Base-by-base conservation (phyloP, 2,329 filamentous ascomycete genomes). In the Colletotrichum zoysiae region DNA sequence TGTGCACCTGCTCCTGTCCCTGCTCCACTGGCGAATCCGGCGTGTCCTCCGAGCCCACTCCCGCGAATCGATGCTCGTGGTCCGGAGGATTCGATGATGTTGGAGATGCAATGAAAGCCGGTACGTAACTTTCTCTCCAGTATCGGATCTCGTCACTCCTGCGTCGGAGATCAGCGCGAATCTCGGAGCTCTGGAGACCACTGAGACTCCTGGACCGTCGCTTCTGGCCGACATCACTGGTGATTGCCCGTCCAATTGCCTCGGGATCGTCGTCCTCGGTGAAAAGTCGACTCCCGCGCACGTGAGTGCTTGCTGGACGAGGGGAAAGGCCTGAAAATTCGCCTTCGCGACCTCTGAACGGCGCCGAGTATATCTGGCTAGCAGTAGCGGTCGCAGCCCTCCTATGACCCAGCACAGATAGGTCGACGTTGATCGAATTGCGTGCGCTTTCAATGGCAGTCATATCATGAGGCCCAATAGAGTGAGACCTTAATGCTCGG, bases 131-230 rank as follows among this genome's bases (percentile, higher is more conserved):
- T 76, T 88, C 86, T 71, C 90, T 84, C 89, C 89, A 91, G 76
- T 89, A 89, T 16, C 88, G 86, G 50, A 91, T 90, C 78, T 92
- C 90, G 67, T 90, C 88, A 76, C 88, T 91, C 40, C 89, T 86
- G 46, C 88, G 85, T 55, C 89, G 85, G 5, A 70, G 50, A 48
- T 70, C 70, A 5, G 70, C 30, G 14, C 72, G 57, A n/a, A 40
- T 30, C 12, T 62, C 70, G 16, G 46, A 44, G n/a, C 66, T 70
- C 23, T 66, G 71, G 20, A 73, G 60, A 30, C 71, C 26, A 0
- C 88, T 89, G 14, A 91, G 78, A 74, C 89, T 91, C 60, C 89
- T 84, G 2, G 89, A 91, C 57, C 89, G 86, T 55, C 90, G 84
- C 57, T 87, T 86, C 38, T 84, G 78, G 5, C 81, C 83, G 33